Evolutionary conservation across 192 early-diverging fungal species (phyloP), one percentile per base, ranked within the genome.

Genomic region (Kappamyces sp.): DNA sequence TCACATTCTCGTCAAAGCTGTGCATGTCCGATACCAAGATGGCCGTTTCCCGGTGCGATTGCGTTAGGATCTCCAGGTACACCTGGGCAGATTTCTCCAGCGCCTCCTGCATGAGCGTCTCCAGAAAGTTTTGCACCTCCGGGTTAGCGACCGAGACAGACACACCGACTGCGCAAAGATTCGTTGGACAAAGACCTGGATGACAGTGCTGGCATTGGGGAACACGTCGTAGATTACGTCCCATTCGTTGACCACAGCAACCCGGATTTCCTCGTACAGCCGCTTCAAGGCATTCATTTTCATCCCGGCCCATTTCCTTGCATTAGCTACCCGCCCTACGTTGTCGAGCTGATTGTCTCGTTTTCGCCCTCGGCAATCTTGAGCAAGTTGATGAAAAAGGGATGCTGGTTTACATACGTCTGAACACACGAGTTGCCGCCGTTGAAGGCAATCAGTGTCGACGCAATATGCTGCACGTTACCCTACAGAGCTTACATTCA

Each of bases 371-470:
- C 82, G 31, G 70, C 74, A 57, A 78, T 74, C 48, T 87, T 83
- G 70, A 87, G 76, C 54, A 83, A 83, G 40, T 87, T 86, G 61
- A 95, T 84, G 55, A 97, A 97, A 60, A 99, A 95, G 58, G 90
- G 87, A 61, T 99, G 94, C 66, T 97, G 96, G 72, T 95, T 95
- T 44, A 99, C 89, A 64, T 95, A 99, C 33, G 86, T 88, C 63
- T 93, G 90, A 31, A 97, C 80, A 62, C 90, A 93, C 0, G 92
- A 95, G 55, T 85, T 85, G 37, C 96, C 94, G 34, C 96, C 94
- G 57, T 99, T 99, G 69, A 99, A 95, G 41, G 95, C 91, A 47
- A 87, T 77, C 50, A 99, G 73, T 2, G 88, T 82, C 62, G 84
- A 86, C 44, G 96, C 94, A 55, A 85, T 87, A 31, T 83, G 85